Percentiles rank a stretch among this genome's conserved stretches.
Conservation (phyloP, 1,284 basidiomycete species). For the Cryptococcus hybrid region DNA sequence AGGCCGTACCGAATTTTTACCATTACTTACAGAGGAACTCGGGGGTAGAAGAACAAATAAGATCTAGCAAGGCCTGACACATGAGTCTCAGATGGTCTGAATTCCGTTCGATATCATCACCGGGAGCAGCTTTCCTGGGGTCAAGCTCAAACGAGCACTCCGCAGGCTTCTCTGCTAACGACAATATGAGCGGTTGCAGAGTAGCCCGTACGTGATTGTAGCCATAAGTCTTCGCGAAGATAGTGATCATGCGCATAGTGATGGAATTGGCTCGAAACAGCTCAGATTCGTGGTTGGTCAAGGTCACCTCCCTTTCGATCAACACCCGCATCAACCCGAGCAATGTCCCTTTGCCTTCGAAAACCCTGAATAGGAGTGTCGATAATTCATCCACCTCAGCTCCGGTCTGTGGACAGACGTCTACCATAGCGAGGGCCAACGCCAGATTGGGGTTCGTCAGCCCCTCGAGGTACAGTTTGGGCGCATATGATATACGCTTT, state of each 20-base stretch:
- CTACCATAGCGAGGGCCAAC: constrained; percentile 78
- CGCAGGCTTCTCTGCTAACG: constrained; percentile 67
- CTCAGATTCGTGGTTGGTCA: constrained; percentile 70
- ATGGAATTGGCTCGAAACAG: constrained; percentile 85
- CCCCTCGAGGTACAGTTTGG: constrained; percentile 31
- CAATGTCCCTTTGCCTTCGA: constrained; percentile 68
- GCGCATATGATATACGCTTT: constrained; percentile 20
- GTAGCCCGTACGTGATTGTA: constrained; percentile 81
- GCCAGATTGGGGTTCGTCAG: constrained; percentile 41
- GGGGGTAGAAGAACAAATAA: constrained; percentile 68
- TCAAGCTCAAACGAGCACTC: constrained; percentile 79
- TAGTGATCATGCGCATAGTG: constrained; percentile 76
- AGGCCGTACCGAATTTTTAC: neutral
- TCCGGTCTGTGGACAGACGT: constrained; percentile 65
- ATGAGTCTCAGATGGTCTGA: constrained; percentile 69
- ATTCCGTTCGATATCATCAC: constrained; percentile 67
- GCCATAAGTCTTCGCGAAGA: constrained; percentile 80
- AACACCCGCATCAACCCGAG: constrained; percentile 74
- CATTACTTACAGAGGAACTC: constrained; percentile 67
- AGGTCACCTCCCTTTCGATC: constrained; percentile 77
- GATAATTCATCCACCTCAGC: constrained; percentile 76
- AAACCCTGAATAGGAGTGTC: constrained; percentile 77
- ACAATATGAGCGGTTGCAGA: constrained; percentile 70
- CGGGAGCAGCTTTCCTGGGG: constrained; percentile 59
- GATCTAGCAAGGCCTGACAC: constrained; percentile 70